Evolutionary conservation across 306 rosid species (phyloP).

Genomic region (Cucumis sativus): DNA sequence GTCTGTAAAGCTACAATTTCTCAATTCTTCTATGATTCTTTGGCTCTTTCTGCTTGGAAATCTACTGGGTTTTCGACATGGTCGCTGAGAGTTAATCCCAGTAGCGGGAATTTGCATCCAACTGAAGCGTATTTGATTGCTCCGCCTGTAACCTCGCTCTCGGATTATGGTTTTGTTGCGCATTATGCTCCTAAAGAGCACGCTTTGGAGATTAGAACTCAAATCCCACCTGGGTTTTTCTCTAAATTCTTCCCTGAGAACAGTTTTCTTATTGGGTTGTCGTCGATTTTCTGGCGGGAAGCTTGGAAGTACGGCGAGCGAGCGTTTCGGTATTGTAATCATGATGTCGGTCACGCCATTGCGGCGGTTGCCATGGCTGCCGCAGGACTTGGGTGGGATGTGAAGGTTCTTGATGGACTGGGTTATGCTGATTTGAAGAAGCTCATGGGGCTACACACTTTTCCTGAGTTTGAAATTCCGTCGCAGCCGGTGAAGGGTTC

Average conservation of each 20-base stretch:
- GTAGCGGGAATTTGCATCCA: slow-evolving; percentile 85
- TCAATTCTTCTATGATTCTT: slow-evolving; percentile 59
- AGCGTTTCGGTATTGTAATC: slow-evolving; percentile 82
- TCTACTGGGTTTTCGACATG: slow-evolving; percentile 48
- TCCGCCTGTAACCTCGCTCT: slow-evolving; percentile 36
- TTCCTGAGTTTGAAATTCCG: slow-evolving; percentile 47
- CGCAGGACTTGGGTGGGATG: slow-evolving; percentile 82
- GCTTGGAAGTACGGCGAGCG: slow-evolving; percentile 97
- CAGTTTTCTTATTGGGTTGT: slow-evolving; percentile 54
- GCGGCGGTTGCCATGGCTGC: slow-evolving; percentile 85
- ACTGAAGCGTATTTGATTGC: slow-evolving; percentile 72
- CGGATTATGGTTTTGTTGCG: slow-evolving; percentile 46
- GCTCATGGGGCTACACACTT: slow-evolving; percentile 59
- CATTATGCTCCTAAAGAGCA: slow-evolving; percentile 95
- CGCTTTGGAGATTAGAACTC: slow-evolving; percentile 61
- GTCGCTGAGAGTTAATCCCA: slow-evolving; percentile 91
- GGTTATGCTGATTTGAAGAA: slow-evolving; percentile 61
- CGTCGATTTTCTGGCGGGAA: slow-evolving; percentile 94
- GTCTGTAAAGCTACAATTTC: slow-evolving; percentile 58
- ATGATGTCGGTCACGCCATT: slow-evolving; percentile 84
- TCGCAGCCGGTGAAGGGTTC: slow-evolving; percentile 54
- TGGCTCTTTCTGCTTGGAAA: slow-evolving; percentile 93
- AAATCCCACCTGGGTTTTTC: slow-evolving; percentile 46
- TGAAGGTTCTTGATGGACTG: slow-evolving; percentile 64
- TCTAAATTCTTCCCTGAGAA: slow-evolving; percentile 31